These are phyloP conservation scores for Ophiostoma tasmaniense DNA, from an alignment of 2,329 filamentous ascomycete species.

Conservation along the genomic window DNA sequence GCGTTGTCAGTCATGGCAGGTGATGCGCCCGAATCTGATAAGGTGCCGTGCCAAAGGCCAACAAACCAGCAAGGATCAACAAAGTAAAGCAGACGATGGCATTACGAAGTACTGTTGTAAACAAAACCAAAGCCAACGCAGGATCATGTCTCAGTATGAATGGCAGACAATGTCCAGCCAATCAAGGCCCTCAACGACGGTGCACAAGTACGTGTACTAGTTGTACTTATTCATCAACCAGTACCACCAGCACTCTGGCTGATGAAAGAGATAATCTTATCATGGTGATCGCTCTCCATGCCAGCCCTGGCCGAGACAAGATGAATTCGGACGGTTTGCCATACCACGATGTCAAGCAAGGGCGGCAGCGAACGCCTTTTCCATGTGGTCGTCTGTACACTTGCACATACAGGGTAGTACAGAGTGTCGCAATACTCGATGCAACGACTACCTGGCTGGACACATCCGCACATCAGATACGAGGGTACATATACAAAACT, in stretches of 20 bases:
- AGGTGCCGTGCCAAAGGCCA: not conserved
- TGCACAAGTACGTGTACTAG: not conserved
- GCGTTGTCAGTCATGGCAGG: too few species aligned
- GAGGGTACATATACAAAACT: not conserved
- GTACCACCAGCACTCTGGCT: not conserved
- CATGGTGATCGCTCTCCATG: not conserved
- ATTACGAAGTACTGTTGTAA: too few species aligned
- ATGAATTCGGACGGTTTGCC: not conserved
- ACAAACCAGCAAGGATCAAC: not conserved
- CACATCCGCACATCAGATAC: not conserved
- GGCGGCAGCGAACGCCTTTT: not conserved
- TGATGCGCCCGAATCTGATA: not conserved
- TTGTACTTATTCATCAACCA: not conserved
- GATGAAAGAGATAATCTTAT: not conserved
- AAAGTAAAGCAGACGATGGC: not conserved
- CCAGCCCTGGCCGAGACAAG: not conserved
- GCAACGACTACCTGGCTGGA: not conserved
- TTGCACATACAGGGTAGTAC: too few species aligned
- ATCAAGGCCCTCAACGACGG: not conserved
- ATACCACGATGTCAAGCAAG: not conserved
- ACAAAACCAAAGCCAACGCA: too few species aligned
- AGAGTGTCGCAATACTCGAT: not conserved
- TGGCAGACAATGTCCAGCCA: not conserved
- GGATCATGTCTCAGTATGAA: not conserved
- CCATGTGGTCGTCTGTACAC: not conserved